A percentile compares a stretch with the other conserved stretches of the same genome.
phyloP scores from a whole-genome alignment of 352 stramenopile genomes.

The Globisporangium nunn region DNA sequence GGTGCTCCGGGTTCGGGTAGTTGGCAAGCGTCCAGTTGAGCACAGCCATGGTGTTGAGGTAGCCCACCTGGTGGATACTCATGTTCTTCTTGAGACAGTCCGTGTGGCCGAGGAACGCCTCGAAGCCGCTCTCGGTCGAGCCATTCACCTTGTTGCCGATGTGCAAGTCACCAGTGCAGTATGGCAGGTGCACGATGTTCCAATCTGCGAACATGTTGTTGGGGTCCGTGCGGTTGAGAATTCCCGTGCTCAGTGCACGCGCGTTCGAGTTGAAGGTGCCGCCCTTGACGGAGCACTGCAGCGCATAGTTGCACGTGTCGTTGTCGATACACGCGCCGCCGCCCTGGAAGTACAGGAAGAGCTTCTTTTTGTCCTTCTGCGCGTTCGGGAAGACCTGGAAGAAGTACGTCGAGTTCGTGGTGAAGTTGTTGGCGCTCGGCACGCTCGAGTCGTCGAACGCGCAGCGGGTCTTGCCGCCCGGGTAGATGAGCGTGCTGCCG shows the following conservation, averaged over 20 bases:
- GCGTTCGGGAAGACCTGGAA: conserved; percentile 65
- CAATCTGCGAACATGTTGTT: conserved; percentile 40
- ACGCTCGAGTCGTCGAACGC: conserved; percentile 47
- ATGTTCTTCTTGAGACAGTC: conserved; percentile 21
- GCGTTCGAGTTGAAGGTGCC: conserved; percentile 25
- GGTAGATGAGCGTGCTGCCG: conserved; percentile 49
- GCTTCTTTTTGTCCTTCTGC: conserved; percentile 47
- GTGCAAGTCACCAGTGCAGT: conserved; percentile 46
- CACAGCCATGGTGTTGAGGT: conserved; percentile 26
- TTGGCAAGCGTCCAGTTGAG: conserved; percentile 33
- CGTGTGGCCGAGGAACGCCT: conserved; percentile 13
- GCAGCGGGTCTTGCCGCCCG: conserved; percentile 40
- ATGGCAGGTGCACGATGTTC: conserved; percentile 42
- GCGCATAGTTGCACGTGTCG: conserved; percentile 49
- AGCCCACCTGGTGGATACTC: conserved; percentile 23
- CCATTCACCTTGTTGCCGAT: conserved; percentile 20
- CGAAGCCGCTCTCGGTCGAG: conserved; percentile 7
- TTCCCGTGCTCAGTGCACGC: conserved; percentile 17
- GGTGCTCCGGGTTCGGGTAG: conserved; percentile 26
- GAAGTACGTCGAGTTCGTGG: conserved; percentile 58
- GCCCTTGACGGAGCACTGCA: conserved; percentile 37
- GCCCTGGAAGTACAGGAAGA: conserved; percentile 69
- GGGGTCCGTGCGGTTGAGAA: conserved; percentile 30
- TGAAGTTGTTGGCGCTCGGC: conserved; percentile 27
- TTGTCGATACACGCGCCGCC: conserved; percentile 63